Percentiles rank a stretch among this genome's conserved stretches.
Evolutionary conservation across 805 yeast genomes (phyloP).

Genomic region (Pichia exigua): DNA sequence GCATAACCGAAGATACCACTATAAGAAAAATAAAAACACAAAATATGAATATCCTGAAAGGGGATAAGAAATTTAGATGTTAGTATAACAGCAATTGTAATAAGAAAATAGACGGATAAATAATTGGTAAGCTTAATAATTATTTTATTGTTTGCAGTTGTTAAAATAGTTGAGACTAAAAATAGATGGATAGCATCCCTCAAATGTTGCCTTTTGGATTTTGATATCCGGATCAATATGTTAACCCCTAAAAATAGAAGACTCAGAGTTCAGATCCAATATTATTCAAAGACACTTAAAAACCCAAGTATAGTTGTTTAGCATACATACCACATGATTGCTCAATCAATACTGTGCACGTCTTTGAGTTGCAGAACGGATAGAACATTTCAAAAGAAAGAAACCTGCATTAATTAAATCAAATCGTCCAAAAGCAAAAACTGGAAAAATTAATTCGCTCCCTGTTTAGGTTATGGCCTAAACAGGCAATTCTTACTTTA

Average conservation of each 20-base stretch:
- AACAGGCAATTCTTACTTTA: not conserved
- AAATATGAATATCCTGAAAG: not conserved
- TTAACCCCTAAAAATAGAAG: too few relatives aligned
- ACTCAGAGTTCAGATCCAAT: not conserved
- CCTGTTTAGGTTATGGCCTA: not conserved
- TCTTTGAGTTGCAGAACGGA: not conserved
- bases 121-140: too few relatives aligned
- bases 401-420: not conserved
- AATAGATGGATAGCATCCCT: too few relatives aligned
- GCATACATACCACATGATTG: constrained; percentile 1
- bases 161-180: too few relatives aligned
- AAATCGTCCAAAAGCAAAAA: not conserved
- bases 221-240: too few relatives aligned
- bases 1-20: constrained; percentile 98
- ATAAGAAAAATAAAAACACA: not conserved
- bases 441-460: not conserved
- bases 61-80: not conserved
- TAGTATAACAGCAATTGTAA: not conserved
- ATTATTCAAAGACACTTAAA: not conserved
- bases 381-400: not conserved
- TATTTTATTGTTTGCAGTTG: too few relatives aligned
- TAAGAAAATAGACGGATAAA: too few relatives aligned
- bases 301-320: not conserved
- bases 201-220: too few relatives aligned
- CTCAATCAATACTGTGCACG: not conserved